Evolutionary conservation across 176 grass and related monocot species (phyloP).

Genomic region (Cenchrus americanus): DNA sequence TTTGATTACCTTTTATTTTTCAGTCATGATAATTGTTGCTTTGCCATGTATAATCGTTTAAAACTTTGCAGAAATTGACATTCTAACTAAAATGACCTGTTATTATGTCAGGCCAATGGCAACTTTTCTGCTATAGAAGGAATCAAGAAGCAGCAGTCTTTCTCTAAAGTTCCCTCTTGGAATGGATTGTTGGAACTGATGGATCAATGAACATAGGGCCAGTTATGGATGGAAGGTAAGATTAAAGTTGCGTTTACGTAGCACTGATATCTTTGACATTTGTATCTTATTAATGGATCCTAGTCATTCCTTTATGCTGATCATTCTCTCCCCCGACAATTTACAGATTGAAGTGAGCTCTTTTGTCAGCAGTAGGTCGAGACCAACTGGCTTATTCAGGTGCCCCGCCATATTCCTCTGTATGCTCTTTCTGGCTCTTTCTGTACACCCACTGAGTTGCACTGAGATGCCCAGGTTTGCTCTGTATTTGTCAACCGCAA

Average conservation of each 20-base stretch:
- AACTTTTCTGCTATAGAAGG: constrained; percentile 57
- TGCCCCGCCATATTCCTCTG: not conserved
- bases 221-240: constrained; percentile 23
- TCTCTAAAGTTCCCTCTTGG: constrained; percentile 56
- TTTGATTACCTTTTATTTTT: not conserved
- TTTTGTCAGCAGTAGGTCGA: not conserved
- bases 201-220: constrained; percentile 36
- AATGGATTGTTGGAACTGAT: constrained; percentile 51
- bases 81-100: not conserved
- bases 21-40: not conserved
- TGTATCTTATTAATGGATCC: not conserved
- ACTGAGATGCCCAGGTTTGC: not conserved
- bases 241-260: not conserved
- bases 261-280: not conserved
- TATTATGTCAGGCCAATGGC: constrained; percentile 53
- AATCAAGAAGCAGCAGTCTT: constrained; percentile 49
- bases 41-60: not conserved
- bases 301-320: not conserved
- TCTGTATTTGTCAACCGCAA: constrained; percentile 9
- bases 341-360: constrained; percentile 16
- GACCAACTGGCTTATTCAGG: constrained; percentile 37
- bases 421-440: not conserved
- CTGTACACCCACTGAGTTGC: not conserved
- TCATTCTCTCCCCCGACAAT: not conserved
- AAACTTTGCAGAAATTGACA: not conserved